phyloP scores from a whole-genome alignment of 2,329 filamentous ascomycete genomes.

The Pestalotiopsis sp. region DNA sequence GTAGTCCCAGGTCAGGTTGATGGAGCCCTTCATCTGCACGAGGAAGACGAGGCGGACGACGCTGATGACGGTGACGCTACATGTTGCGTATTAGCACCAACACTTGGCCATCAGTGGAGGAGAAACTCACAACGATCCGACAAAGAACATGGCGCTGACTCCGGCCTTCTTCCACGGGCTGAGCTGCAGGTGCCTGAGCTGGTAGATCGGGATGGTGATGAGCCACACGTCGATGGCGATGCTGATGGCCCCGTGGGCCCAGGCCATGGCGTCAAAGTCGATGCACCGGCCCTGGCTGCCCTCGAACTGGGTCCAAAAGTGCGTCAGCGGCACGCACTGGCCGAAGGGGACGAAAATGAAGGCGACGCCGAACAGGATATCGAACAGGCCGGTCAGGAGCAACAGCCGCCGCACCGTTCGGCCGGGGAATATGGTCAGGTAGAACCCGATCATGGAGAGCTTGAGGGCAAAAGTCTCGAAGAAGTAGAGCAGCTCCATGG shows the following conservation, averaged over 20 bases:
- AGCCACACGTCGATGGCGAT: slow-evolving; percentile 44
- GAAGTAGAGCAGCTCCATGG: slow-evolving; percentile 25
- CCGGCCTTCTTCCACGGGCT: slow-evolving; percentile 48
- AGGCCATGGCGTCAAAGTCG: slow-evolving; percentile 34
- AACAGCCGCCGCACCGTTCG: slow-evolving; percentile 19
- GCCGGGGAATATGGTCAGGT: slow-evolving; percentile 32
- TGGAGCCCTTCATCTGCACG: slow-evolving; percentile 27
- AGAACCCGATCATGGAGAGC: slow-evolving; percentile 30
- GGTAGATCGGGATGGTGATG: slow-evolving; percentile 42
- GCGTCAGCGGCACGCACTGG: slow-evolving; percentile 24
- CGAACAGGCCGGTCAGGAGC: slow-evolving; percentile 12
- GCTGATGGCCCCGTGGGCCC: slow-evolving; percentile 38
- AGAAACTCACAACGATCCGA: slow-evolving; percentile 35
- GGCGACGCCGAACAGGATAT: slow-evolving; percentile 20
- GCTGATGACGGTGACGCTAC: slow-evolving; percentile 31
- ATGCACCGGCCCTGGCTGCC: slow-evolving; percentile 28
- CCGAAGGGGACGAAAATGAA: slow-evolving; percentile 23
- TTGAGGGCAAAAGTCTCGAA: slow-evolving; percentile 28
- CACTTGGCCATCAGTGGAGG: neutral
- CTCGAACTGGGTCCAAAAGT: slow-evolving; percentile 32
- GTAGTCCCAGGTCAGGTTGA: slow-evolving; percentile 32
- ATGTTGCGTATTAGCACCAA: neutral
- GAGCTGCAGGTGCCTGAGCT: slow-evolving; percentile 40
- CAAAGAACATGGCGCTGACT: slow-evolving; percentile 44
- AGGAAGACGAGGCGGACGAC: slow-evolving; percentile 31